Evolutionary conservation across 108 stramenopile genomes (phyloP).

Genomic region (Cyclotella kingstonii): DNA sequence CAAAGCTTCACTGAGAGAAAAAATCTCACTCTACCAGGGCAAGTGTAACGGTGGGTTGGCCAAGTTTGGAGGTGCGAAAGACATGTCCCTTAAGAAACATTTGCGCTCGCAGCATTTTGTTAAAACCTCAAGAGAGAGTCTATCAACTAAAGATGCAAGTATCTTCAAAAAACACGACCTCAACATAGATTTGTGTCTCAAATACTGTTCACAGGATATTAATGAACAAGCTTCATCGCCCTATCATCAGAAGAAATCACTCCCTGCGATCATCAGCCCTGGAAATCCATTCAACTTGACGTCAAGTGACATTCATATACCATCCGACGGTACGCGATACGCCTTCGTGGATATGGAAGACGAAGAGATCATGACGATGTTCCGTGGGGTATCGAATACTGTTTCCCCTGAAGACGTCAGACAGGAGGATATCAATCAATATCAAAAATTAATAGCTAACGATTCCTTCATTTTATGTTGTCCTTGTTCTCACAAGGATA

Average conservation of each 20-base stretch:
- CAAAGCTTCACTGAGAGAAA: background rate
- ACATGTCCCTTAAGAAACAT: background rate
- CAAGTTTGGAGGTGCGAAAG: background rate
- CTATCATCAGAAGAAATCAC: background rate
- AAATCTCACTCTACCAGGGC: background rate
- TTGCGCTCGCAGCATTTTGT: background rate
- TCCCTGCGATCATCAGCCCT: background rate
- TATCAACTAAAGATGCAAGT: background rate
- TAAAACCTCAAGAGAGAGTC: background rate
- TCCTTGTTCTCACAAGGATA: too few relatives aligned
- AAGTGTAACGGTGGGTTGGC: background rate
- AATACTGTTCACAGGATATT: background rate
- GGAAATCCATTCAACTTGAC: background rate
- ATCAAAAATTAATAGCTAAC: background rate
- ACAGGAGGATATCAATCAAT: background rate
- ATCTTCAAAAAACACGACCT: constrained; percentile 7
- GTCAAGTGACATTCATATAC: background rate
- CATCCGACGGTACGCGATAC: background rate
- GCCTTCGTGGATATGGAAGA: constrained; percentile 6
- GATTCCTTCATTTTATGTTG: too few relatives aligned
- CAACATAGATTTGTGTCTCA: constrained; percentile 3
- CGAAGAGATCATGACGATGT: constrained; percentile 7
- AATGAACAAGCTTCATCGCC: background rate
- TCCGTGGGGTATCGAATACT: background rate
- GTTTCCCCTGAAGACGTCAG: background rate